These are phyloP conservation scores for Apostasia ramifera DNA, from an alignment of 106 monocot species.

Conservation along the genomic window DNA sequence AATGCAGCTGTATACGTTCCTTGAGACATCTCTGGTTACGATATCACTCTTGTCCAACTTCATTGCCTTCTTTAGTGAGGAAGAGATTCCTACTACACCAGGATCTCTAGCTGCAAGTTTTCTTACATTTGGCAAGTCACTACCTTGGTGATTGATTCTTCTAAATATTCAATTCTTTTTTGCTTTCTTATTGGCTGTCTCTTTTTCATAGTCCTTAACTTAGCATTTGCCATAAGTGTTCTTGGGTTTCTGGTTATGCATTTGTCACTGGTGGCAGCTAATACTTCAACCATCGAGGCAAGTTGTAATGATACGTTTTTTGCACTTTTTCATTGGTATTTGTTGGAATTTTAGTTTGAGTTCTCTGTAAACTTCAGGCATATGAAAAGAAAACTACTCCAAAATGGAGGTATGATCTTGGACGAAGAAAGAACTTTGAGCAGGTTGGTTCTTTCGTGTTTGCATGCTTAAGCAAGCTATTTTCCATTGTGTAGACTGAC, in stretches of 20 bases:
- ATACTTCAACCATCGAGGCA: constrained; percentile 89
- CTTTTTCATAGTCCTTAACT: constrained; percentile 49
- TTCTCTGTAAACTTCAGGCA: constrained; percentile 34
- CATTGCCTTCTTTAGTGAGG: constrained; percentile 75
- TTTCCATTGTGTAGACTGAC: no score
- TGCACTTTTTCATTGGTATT: neutral
- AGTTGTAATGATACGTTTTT: constrained; percentile 9
- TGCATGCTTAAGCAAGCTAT: no score
- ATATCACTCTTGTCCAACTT: constrained; percentile 66
- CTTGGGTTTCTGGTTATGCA: constrained; percentile 91
- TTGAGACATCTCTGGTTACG: constrained; percentile 78
- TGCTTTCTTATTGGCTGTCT: neutral
- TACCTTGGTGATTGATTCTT: neutral
- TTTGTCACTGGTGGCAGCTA: constrained; percentile 67
- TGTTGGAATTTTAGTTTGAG: neutral
- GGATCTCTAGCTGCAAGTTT: constrained; percentile 81
- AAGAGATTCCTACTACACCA: constrained; percentile 70
- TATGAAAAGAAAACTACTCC: constrained; percentile 90
- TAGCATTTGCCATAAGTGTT: constrained; percentile 87
- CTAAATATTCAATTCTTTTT: neutral
- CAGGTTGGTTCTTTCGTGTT: constrained; percentile 34
- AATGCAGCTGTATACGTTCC: constrained; percentile 80
- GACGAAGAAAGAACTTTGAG: constrained; percentile 74
- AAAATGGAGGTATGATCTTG: constrained; percentile 83
- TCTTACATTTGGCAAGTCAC: constrained; percentile 67